Evolutionary conservation across 2,329 filamentous ascomycete genomes (phyloP).

Genomic region (Alternaria arborescens): DNA sequence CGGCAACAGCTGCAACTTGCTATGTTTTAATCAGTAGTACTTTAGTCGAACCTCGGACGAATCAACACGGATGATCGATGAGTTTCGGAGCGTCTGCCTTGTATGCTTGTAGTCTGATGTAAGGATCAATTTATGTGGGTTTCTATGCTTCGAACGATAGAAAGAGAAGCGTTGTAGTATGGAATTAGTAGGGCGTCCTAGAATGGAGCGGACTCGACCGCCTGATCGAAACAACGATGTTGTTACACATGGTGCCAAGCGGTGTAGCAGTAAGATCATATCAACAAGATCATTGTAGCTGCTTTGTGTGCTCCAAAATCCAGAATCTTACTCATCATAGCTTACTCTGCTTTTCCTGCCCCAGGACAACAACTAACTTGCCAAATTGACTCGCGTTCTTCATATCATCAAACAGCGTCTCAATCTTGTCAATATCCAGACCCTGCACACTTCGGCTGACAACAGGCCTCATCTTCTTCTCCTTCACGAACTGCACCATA

Average conservation of each 20-base stretch:
- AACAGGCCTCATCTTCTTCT: slow-evolving; percentile 77
- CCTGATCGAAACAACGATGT: too few relatives aligned
- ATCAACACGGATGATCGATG: background rate
- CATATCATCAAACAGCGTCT: slow-evolving; percentile 87
- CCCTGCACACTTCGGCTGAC: slow-evolving; percentile 78
- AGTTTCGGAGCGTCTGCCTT: background rate
- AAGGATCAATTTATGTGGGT: background rate
- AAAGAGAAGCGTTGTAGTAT: too few relatives aligned
- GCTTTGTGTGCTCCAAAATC: background rate
- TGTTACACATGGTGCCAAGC: too few relatives aligned
- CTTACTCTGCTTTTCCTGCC: slow-evolving; percentile 40
- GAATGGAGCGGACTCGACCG: too few relatives aligned
- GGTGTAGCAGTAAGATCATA: too few relatives aligned
- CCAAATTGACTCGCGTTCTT: slow-evolving; percentile 87
- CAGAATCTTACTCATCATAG: slow-evolving; percentile 10
- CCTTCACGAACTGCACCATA: slow-evolving; percentile 83
- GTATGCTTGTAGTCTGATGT: background rate
- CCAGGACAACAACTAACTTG: slow-evolving; percentile 77
- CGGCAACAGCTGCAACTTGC: background rate
- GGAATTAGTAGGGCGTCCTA: too few relatives aligned
- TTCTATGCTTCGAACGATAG: background rate
- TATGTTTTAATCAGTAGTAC: background rate
- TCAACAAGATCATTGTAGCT: background rate
- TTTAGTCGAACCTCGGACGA: background rate
- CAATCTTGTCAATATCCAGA: slow-evolving; percentile 78